phyloP scores from a whole-genome alignment of 164 flowering plant genomes.

The Macadamia integrifolia region DNA sequence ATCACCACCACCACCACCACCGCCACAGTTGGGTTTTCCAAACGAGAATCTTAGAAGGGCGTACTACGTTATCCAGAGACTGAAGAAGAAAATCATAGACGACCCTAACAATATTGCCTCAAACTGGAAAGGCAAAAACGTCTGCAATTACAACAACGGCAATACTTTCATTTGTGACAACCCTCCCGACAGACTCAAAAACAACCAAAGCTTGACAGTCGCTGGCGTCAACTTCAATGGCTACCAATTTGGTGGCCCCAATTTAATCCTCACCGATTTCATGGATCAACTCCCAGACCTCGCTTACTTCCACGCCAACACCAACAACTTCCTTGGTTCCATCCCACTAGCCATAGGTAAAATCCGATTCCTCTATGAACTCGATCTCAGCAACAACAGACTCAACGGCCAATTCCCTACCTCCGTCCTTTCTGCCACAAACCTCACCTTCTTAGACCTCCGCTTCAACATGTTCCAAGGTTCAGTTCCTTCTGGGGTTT shows the following conservation, averaged over 20 bases:
- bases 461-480: slow-evolving; percentile 52
- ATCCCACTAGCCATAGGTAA: slow-evolving; percentile 27
- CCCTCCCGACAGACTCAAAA: slow-evolving; percentile 34
- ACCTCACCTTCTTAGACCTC: slow-evolving; percentile 42
- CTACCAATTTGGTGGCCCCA: slow-evolving; percentile 31
- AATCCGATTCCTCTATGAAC: slow-evolving; percentile 49
- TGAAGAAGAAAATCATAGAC: slow-evolving; percentile 36
- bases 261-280: slow-evolving; percentile 32
- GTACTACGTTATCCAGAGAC: slow-evolving; percentile 41
- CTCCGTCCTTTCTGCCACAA: slow-evolving; percentile 25
- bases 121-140: slow-evolving; percentile 43
- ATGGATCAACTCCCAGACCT: slow-evolving; percentile 46
- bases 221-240: slow-evolving; percentile 52
- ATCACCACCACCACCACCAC: no score
- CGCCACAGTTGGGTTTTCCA: no score
- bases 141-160: slow-evolving; percentile 33
- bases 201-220: slow-evolving; percentile 24
- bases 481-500: slow-evolving; percentile 41
- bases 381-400: slow-evolving; percentile 62
- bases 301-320: slow-evolving; percentile 58
- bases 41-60: slow-evolving; percentile 34
- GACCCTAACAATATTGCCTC: slow-evolving; percentile 41
- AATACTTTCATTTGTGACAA: slow-evolving; percentile 46
- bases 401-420: slow-evolving; percentile 47
- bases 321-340: slow-evolving; percentile 47